A percentile compares a stretch with the other conserved stretches of the same genome.
phyloP scores from a whole-genome alignment of 1,139 yeast species.

The Saccharomyces hybrid region DNA sequence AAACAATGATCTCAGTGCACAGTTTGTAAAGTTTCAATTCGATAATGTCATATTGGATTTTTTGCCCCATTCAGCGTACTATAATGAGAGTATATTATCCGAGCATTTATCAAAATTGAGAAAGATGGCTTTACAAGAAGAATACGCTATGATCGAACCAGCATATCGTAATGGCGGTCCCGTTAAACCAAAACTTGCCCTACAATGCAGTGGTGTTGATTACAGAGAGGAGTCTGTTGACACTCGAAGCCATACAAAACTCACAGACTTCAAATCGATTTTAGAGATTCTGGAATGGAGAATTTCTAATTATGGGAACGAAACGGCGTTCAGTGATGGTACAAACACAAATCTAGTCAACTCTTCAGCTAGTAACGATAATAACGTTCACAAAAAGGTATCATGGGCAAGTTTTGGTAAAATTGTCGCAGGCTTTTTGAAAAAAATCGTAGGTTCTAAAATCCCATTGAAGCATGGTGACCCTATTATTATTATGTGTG shows the following conservation, averaged over 20 bases:
- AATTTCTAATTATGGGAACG: constrained; percentile 65
- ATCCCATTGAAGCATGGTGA: constrained; percentile 56
- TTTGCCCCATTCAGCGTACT: constrained; percentile 30
- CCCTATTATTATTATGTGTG: constrained; percentile 70
- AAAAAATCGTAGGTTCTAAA: constrained; percentile 42
- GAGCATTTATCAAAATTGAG: constrained; percentile 29
- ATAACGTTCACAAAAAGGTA: constrained; percentile 44
- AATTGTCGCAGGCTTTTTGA: constrained; percentile 55
- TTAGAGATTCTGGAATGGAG: constrained; percentile 74
- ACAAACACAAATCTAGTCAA: constrained; percentile 33
- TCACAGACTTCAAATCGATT: constrained; percentile 66
- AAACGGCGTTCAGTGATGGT: constrained; percentile 68
- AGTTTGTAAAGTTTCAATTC: constrained; percentile 62
- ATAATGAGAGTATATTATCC: constrained; percentile 31
- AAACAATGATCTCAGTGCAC: constrained; percentile 68
- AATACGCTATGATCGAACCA: not conserved
- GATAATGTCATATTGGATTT: constrained; percentile 31
- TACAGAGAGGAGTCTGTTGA: constrained; percentile 67
- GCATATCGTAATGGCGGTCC: not conserved
- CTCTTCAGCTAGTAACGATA: constrained; percentile 26
- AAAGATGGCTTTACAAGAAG: constrained; percentile 20
- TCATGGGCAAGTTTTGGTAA: constrained; percentile 85
- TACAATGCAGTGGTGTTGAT: constrained; percentile 75
- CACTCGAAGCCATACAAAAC: constrained; percentile 63
- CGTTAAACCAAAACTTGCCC: constrained; percentile 4